Base-by-base conservation (phyloP, 306 rosid genomes). In the Cotoneaster glaucophyllus region DNA sequence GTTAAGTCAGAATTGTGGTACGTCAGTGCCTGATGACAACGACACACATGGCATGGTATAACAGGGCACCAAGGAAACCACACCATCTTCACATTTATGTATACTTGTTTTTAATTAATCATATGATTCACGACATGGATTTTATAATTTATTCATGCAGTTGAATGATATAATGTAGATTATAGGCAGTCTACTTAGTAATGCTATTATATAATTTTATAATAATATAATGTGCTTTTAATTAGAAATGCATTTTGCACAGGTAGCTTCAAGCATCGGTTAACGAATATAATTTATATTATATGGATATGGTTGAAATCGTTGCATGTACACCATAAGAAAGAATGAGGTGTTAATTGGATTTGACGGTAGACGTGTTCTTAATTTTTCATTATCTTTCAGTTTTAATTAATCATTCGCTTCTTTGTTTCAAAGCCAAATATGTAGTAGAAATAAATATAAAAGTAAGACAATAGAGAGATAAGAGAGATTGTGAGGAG, bases 111-210 rank as follows among this genome's bases (percentile, higher is more conserved):
- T 59, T 73, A 75, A 77, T 59, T 73, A 75, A 77, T 74, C 88
- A 86, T 75, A 80, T 73, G 86, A 74, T 85, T 86, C 87, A 81
- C 84, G 84, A 84, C 84, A 77, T 65, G 74, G 59, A 66, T 66
- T 75, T 75, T 78, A 57, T 73, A 25, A 58, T 73, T 73, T 39
- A 11, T 18, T 24, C 50, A 73, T 43, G 58, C 68, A 43, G 77
- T 74, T 74, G 77, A 74, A 62, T 15, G 26, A 13, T 63, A 8
- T 62, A 43, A 43, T 59, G 26, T 61, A 61, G 48, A 61, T 65
- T 9, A 26, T 12, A 62, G 77, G 19, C 67, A 57, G 45, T 62
- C 70, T 44, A 62, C 69, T 44, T 18, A 19, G 69, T 61, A 62
- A 44, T 44, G 61, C 31, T 62, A 4, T 11, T 44, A 14, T n/a